Conservation (phyloP, 495 filamentous ascomycete genomes). For the Aspergillus bridgeri region DNA sequence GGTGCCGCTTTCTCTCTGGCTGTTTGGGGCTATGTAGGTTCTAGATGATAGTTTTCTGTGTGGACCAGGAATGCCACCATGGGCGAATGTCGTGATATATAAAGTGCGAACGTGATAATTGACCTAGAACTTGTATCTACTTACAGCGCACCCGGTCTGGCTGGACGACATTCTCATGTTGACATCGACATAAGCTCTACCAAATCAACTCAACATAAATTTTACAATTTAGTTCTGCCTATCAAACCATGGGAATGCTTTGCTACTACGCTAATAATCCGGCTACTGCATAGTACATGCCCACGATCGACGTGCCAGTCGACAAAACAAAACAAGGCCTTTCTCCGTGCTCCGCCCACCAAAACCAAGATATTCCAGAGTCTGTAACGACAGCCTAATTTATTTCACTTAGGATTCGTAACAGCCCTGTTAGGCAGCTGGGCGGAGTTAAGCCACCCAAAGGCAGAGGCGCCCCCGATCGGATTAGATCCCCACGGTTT, state of each 20-base stretch:
- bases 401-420: conserved; percentile 27
- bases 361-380: neutral
- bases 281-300: conserved; percentile 14
- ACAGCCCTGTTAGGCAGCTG: conserved; percentile 11
- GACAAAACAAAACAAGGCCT: neutral
- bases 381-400: conserved; percentile 14
- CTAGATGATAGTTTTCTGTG: neutral
- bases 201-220: neutral
- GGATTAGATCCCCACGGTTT: conserved; percentile 67
- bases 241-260: neutral
- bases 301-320: neutral
- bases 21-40: neutral
- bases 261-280: conserved; percentile 14
- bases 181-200: too few species aligned
- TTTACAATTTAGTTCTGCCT: neutral
- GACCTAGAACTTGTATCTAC: too few species aligned
- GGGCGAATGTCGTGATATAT: neutral
- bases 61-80: neutral
- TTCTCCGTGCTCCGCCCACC: neutral
- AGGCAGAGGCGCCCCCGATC: conserved; percentile 88
- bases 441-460: conserved; percentile 77
- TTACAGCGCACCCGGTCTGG: too few species aligned
- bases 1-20: neutral
- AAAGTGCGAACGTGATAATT: too few species aligned
- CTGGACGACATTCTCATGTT: too few species aligned